Conservation (phyloP, 1,284 basidiomycete genomes). For the Austroboletus niveus region DNA sequence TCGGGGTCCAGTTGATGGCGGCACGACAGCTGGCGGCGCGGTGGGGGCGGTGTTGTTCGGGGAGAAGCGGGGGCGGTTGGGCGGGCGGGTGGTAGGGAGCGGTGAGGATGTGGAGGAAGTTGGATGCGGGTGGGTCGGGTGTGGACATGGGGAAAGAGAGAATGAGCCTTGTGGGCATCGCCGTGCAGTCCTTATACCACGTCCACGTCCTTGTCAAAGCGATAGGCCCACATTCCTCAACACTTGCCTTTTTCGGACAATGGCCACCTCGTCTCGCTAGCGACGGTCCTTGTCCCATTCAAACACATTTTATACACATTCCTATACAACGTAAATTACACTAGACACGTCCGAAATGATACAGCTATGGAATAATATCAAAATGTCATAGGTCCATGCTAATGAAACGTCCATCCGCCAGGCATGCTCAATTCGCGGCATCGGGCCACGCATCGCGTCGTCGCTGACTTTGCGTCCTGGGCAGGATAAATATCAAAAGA, state of each 20-base stretch:
- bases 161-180: slow-evolving; percentile 15
- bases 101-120: slow-evolving; percentile 31
- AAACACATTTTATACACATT: slow-evolving; percentile 18
- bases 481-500: slow-evolving; percentile 13
- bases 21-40: slow-evolving; percentile 27
- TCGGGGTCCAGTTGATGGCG: slow-evolving; percentile 27
- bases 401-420: slow-evolving; percentile 34
- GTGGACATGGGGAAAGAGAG: slow-evolving; percentile 14
- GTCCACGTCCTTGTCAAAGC: slow-evolving; percentile 29
- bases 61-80: slow-evolving; percentile 3
- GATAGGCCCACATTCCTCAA: slow-evolving; percentile 28
- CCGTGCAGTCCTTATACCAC: slow-evolving; percentile 26
- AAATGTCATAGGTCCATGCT: slow-evolving; percentile 2
- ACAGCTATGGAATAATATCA: slow-evolving; percentile 13
- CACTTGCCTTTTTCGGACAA: slow-evolving; percentile 36
- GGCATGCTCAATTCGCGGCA: slow-evolving; percentile 36
- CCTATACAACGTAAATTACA: slow-evolving; percentile 7
- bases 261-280: slow-evolving; percentile 16
- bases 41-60: slow-evolving; percentile 13
- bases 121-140: slow-evolving; percentile 15
- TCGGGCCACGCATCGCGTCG: slow-evolving; percentile 11
- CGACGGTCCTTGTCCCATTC: slow-evolving; percentile 17
- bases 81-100: slow-evolving; percentile 26
- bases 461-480: slow-evolving; percentile 13
- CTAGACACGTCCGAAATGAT: slow-evolving; percentile 22